These are phyloP conservation scores for Emiliania huxleyi DNA, from an alignment of 78 protist genomes.

Conservation along the genomic window DNA sequence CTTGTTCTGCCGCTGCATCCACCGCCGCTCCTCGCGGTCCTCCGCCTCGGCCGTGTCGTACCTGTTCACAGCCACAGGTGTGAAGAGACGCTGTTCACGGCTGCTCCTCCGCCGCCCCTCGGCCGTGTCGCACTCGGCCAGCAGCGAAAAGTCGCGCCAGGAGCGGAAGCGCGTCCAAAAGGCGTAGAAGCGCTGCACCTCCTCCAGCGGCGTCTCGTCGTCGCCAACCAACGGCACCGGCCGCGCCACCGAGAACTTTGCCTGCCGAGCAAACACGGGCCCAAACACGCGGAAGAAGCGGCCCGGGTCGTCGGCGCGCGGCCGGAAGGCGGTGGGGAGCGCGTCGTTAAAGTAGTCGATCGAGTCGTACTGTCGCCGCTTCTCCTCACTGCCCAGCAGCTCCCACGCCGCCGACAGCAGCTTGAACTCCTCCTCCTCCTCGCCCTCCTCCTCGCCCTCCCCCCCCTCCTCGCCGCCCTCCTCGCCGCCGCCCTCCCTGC, in stretches of 20 bases:
- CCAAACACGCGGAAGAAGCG: neutral
- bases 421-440: constrained; percentile 14
- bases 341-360: neutral
- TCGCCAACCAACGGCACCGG: constrained; percentile 41
- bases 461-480: neutral
- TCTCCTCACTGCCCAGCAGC: neutral
- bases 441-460: neutral
- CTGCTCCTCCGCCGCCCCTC: no score
- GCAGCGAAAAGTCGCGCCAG: constrained; percentile 30
- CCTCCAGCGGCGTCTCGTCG: neutral
- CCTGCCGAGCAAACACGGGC: neutral
- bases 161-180: constrained; percentile 8
- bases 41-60: neutral
- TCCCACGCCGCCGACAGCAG: constrained; percentile 1
- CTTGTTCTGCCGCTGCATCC: constrained; percentile 33
- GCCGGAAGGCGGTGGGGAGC: neutral
- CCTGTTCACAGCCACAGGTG: no score
- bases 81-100: no score
- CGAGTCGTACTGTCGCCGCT: constrained; percentile 17
- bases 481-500: no score
- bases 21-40: constrained; percentile 28
- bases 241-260: neutral
- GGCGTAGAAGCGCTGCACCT: neutral
- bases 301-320: neutral
- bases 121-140: neutral